Percentiles rank a stretch among this genome's conserved stretches.
These are phyloP conservation scores for Sugiyamaella novakii DNA, from an alignment of 1,139 yeast genomes.

Conservation along the genomic window DNA sequence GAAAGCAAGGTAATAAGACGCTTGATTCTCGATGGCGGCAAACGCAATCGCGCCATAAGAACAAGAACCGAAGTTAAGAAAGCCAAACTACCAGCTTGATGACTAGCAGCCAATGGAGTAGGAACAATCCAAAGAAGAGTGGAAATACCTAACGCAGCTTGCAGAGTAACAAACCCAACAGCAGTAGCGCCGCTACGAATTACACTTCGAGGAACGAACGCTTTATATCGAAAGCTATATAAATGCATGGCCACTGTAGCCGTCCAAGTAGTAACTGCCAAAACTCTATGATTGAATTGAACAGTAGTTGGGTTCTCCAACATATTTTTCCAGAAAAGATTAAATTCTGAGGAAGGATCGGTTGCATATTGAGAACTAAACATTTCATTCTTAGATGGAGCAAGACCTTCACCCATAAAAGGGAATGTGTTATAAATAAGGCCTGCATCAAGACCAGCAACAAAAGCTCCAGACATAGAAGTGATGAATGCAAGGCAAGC, in stretches of 20 bases:
- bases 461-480: conserved; percentile 97
- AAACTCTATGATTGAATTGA: conserved; percentile 83
- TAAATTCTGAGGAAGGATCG: conserved; percentile 43
- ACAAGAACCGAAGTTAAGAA: conserved; percentile 77
- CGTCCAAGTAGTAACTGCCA: conserved; percentile 81
- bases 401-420: conserved; percentile 76
- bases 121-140: conserved; percentile 91
- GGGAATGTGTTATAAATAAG: conserved; percentile 95
- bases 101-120: conserved; percentile 88
- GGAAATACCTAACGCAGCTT: conserved; percentile 81
- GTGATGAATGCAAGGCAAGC: conserved; percentile 76
- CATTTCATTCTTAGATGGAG: conserved; percentile 74
- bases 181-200: conserved; percentile 61
- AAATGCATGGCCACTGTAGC: conserved; percentile 66
- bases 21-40: conserved; percentile 54
- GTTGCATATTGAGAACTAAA: conserved; percentile 72
- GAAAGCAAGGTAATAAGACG: conserved; percentile 33
- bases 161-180: conserved; percentile 81
- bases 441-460: conserved; percentile 98
- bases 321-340: conserved; percentile 87
- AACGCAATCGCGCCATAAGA: conserved; percentile 66
- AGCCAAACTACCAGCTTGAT: conserved; percentile 96
- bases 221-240: conserved; percentile 52
- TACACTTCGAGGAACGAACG: conserved; percentile 63
- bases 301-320: conserved; percentile 97